phyloP scores from a whole-genome alignment of 148 eudicot species.

The Gaultheria prostrata region DNA sequence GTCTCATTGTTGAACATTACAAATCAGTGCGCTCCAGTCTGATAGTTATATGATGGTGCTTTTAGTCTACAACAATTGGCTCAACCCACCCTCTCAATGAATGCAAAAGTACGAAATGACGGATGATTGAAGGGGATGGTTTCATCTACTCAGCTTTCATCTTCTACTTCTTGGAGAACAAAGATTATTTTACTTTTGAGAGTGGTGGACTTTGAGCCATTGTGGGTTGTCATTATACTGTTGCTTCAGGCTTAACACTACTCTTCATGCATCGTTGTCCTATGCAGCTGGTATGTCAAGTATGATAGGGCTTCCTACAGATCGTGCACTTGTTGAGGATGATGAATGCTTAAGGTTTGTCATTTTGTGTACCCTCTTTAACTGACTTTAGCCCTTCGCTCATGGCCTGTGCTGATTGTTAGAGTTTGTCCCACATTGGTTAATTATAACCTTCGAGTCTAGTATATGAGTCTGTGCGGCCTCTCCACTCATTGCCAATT shows the following conservation, averaged over 20 bases:
- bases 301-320: constrained; percentile 96
- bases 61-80: neutral
- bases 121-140: neutral
- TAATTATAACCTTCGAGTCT: too few relatives aligned
- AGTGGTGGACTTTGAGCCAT: neutral
- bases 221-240: neutral
- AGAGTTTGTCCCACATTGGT: too few relatives aligned
- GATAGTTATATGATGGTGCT: neutral
- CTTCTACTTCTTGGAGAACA: neutral
- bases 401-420: neutral
- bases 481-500: too few relatives aligned
- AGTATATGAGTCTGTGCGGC: too few relatives aligned
- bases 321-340: constrained; percentile 83
- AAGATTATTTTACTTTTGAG: neutral
- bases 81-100: neutral
- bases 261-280: neutral
- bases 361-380: neutral
- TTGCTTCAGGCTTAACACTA: neutral
- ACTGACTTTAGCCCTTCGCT: constrained; percentile 6
- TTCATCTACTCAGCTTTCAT: neutral
- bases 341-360: constrained; percentile 82
- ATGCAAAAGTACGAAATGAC: neutral
- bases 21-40: neutral
- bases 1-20: neutral
- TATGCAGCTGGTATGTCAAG: constrained; percentile 67